Percentiles rank a stretch among this genome's conserved stretches.
Evolutionary conservation across 2,329 filamentous ascomycete genomes (phyloP).

Genomic region (Thielaviopsis populi): DNA sequence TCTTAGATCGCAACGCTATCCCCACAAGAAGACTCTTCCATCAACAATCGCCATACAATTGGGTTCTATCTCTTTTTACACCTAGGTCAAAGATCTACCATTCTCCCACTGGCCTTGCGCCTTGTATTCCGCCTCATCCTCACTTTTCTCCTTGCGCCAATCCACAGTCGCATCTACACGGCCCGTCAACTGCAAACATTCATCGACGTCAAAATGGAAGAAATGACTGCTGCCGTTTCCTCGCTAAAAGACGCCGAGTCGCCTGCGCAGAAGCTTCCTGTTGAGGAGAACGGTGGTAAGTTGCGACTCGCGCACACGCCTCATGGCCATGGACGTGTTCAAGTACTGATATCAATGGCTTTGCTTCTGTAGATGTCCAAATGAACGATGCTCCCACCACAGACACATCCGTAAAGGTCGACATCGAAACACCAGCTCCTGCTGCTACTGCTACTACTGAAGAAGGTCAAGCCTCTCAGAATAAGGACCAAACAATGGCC

Average conservation of each 20-base stretch:
- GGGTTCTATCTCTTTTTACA: too few species aligned
- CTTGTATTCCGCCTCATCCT: background rate
- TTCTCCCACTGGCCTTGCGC: background rate
- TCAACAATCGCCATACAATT: too few species aligned
- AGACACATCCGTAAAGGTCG: slow-evolving; percentile 43
- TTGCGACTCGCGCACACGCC: background rate
- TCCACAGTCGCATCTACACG: background rate
- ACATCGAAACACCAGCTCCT: slow-evolving; percentile 45
- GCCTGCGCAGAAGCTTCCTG: background rate
- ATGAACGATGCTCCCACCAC: slow-evolving; percentile 40
- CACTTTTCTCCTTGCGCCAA: background rate
- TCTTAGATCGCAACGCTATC: background rate
- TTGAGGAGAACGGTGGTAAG: slow-evolving; percentile 17
- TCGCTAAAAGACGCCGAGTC: slow-evolving; percentile 5
- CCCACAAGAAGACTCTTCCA: background rate
- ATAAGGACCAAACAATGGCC: slow-evolving; percentile 36
- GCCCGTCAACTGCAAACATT: background rate
- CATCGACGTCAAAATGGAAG: slow-evolving; percentile 10
- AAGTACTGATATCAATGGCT: background rate
- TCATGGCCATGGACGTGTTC: background rate
- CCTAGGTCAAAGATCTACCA: background rate
- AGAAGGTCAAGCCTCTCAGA: slow-evolving; percentile 29
- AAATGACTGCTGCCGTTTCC: slow-evolving; percentile 1
- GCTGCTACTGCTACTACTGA: slow-evolving; percentile 46
- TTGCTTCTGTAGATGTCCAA: slow-evolving; percentile 37